phyloP scores from a whole-genome alignment of 116 monocot genomes.

The Papilionanthe hybrid region DNA sequence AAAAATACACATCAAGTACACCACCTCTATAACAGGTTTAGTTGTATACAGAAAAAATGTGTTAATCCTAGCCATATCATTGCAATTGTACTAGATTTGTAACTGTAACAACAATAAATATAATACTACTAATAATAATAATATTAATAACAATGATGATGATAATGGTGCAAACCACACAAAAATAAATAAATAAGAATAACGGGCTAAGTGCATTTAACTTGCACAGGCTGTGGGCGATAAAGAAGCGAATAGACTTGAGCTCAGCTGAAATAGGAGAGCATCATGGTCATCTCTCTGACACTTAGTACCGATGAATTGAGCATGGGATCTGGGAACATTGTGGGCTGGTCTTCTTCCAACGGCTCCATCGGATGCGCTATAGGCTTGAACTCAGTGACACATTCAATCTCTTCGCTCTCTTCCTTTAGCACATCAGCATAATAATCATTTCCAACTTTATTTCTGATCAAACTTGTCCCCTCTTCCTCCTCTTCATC shows the following conservation, averaged over 20 bases:
- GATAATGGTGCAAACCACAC: too few species aligned
- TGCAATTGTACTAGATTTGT: too few species aligned
- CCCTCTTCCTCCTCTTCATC: neutral
- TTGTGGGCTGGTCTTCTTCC: slow-evolving; percentile 6
- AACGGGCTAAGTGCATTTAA: too few species aligned
- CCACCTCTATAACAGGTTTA: too few species aligned
- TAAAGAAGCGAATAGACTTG: neutral
- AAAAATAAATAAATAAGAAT: too few species aligned
- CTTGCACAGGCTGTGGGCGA: neutral
- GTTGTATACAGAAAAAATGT: too few species aligned
- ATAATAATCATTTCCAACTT: neutral
- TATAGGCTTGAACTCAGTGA: slow-evolving; percentile 3
- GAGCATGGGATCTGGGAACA: neutral
- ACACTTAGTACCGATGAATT: neutral
- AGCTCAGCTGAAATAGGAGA: neutral
- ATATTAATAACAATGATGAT: too few species aligned
- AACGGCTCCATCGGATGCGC: slow-evolving; percentile 9
- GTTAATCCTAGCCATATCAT: too few species aligned
- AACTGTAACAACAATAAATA: too few species aligned
- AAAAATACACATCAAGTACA: too few species aligned
- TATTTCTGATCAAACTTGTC: neutral
- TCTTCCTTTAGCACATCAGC: neutral
- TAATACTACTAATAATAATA: too few species aligned
- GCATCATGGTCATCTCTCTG: slow-evolving; percentile 1
- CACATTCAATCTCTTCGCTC: neutral